Base-by-base conservation (phyloP, 1,284 basidiomycete genomes). In the Erythrobasidium hasegawianum region DNA sequence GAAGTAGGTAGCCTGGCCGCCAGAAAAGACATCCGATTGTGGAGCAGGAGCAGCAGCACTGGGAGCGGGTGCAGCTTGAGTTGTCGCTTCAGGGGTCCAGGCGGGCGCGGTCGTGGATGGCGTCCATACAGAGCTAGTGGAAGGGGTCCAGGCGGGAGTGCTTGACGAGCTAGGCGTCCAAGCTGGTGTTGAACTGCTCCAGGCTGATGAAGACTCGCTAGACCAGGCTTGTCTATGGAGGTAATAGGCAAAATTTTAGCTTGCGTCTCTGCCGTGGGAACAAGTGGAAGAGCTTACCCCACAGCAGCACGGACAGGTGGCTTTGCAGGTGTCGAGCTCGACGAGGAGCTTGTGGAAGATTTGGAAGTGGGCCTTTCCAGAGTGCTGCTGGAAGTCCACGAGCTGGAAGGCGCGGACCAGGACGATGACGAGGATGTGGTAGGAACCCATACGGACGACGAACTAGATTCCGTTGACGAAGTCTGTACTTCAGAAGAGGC, bases 1-100 rank as follows among this genome's bases (percentile, higher is more conserved):
- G 52, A 54, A 54, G 26, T 54, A 54, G 52, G 52, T 54, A 27
- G 52, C 52, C 26, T 54, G 22, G n/a, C 52, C 26, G 18, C 52
- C 18, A 20, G 52, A 54, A 8, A 24, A n/a, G 43, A 47, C 16
- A 47, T 47, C 16, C 14, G 22, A 14, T 14, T 33, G 33, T 5
- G 33, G 33, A 4, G 13, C 45, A 41, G n/a, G n/a, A n/a, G 18
- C 61, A 33, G n/a, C 52, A 33, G 16, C 45, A 33, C 22, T 52
- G 22, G 20, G 52, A 45, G 64, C 22, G 56, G 58, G 33, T n/a
- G 57, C 33, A 24, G 41, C 41, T 45, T 14, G n/a, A 16, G 18
- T 53, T 3, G 18, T 24, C 3, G 16, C 7, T 16, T n/a, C n/a
- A n/a, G 50, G 18, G 9, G 50, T 53, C 26, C 20, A 22, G 14